Base-by-base conservation (phyloP, 371 early-diverging fungal species). In the Mucor racemosus region DNA sequence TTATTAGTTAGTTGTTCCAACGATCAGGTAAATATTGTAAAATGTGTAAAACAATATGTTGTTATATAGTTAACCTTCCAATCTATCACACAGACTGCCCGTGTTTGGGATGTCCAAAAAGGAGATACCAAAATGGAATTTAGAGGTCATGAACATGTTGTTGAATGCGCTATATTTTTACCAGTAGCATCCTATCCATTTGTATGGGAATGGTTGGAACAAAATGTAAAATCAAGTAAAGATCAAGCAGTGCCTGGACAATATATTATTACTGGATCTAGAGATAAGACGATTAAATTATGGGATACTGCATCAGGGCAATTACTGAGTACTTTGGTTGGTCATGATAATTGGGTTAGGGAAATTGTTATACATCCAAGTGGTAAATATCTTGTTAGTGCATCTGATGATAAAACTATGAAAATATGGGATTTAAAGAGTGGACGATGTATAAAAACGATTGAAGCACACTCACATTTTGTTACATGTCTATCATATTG, bases 261-360 rank as follows among this genome's bases (percentile, higher is more conserved):
- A 55, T 95, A 87, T 62, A 69, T 93, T 1, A 84, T 92, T 10
- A 92, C 96, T 15, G 96, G 92, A 3, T 93, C 94, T 39, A 84
- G 98, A 64, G 98, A 97, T 75, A 95, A 95, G 68, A 90, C 92
- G 0, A 89, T 97, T 62, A 90, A 89, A 67, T 76, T 97, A 17
- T 97, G 95, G 96, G 94, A 95, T 67, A 69, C 75, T n/a, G 82
- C 92, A 19, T 39, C 62, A 21, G 90, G 87, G 21, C 90, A 94
- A 65, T 81, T 92, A 42, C 73, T 96, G 26, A 82, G 86, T 57
- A 92, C 92, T 6, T 81, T 95, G 73, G 89, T 87, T 46, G 97
- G 97, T 4, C 98, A 97, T 67, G 97, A 97, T 67, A 97, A 95
- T 73, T 97, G 98, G 98, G 91, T 97, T 13, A 89, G 97, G 36